Percentiles rank a stretch among this genome's conserved stretches.
Evolutionary conservation across 805 yeast genomes (phyloP).

Genomic region (Barnettozyma wickerhamii): DNA sequence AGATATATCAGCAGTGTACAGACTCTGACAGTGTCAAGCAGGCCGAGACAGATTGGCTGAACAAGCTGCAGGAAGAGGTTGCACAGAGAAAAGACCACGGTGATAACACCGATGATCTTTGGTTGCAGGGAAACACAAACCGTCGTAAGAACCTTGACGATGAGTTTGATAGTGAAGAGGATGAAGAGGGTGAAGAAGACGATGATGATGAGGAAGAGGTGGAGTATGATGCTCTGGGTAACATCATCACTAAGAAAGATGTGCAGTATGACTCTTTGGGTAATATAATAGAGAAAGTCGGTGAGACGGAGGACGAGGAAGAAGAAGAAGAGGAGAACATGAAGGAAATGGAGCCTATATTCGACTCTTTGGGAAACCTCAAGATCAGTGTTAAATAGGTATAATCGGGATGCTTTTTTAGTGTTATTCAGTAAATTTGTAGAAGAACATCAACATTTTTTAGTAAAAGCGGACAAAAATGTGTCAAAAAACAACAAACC

Average conservation of each 20-base stretch:
- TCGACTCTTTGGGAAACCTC: constrained; percentile 20
- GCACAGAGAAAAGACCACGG: constrained; percentile 53
- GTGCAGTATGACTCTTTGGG: constrained; percentile 17
- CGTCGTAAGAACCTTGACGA: no score
- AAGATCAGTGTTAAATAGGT: constrained; percentile 12
- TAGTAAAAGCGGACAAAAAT: background rate
- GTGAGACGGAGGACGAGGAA: constrained; percentile 10
- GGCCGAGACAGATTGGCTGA: constrained; percentile 77
- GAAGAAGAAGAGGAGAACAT: constrained; percentile 6
- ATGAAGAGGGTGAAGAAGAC: constrained; percentile 26
- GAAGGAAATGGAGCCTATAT: constrained; percentile 14
- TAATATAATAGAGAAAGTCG: constrained; percentile 15
- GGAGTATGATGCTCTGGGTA: constrained; percentile 21
- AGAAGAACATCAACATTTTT: no score
- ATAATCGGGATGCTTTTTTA: no score
- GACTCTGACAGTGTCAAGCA: constrained; percentile 67
- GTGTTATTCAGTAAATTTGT: no score
- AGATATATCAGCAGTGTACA: constrained; percentile 71
- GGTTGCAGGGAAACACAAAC: constrained; percentile 79
- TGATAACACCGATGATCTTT: constrained; percentile 59
- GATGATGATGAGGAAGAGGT: constrained; percentile 2
- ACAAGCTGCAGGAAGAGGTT: constrained; percentile 59
- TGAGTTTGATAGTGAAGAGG: no score
- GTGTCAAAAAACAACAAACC: constrained; percentile 1
- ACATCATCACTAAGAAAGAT: constrained; percentile 2